Evolutionary conservation across 2,329 filamentous ascomycete species (phyloP).

Genomic region (Nothomitra cinnamomea): DNA sequence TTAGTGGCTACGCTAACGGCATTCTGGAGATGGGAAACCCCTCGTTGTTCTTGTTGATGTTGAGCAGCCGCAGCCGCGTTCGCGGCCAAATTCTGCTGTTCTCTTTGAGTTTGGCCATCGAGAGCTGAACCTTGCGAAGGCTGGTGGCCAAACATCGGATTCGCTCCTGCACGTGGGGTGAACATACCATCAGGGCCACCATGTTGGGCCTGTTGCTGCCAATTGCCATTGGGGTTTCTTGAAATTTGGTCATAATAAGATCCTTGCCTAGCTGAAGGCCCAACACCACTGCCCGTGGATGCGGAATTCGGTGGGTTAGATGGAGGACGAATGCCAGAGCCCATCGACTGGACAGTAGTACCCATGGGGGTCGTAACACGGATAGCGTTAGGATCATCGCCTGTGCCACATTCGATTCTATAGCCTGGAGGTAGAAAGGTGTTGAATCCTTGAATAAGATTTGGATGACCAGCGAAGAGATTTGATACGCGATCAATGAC

Average conservation of each 20-base stretch:
- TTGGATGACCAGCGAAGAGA: conserved; percentile 88
- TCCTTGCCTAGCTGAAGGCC: conserved; percentile 1
- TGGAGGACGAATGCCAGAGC: conserved; percentile 28
- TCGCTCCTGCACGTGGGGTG: conserved; percentile 9
- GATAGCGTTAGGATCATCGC: conserved; percentile 89
- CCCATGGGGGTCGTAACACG: conserved; percentile 94
- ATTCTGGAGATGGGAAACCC: conserved; percentile 47
- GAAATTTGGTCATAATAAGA: conserved; percentile 8
- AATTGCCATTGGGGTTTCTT: conserved; percentile 9
- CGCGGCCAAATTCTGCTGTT: conserved; percentile 29
- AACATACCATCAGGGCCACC: conserved; percentile 19
- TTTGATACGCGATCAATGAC: conserved; percentile 95
- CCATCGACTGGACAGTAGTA: conserved; percentile 86
- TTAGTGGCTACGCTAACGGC: conserved; percentile 41
- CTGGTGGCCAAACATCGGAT: conserved; percentile 6
- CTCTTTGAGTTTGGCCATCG: conserved; percentile 18
- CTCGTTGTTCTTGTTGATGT: conserved; percentile 49
- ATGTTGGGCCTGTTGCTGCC: conserved; percentile 15
- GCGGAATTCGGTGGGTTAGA: conserved; percentile 16
- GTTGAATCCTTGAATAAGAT: conserved; percentile 93
- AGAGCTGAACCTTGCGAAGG: conserved; percentile 16
- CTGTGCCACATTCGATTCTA: conserved; percentile 85
- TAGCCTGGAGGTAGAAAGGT: conserved; percentile 94
- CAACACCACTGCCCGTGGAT: not conserved
- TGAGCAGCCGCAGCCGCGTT: conserved; percentile 24